These are phyloP conservation scores for Hyaloperonospora brassicae DNA, from an alignment of 352 stramenopile genomes.

Conservation along the genomic window DNA sequence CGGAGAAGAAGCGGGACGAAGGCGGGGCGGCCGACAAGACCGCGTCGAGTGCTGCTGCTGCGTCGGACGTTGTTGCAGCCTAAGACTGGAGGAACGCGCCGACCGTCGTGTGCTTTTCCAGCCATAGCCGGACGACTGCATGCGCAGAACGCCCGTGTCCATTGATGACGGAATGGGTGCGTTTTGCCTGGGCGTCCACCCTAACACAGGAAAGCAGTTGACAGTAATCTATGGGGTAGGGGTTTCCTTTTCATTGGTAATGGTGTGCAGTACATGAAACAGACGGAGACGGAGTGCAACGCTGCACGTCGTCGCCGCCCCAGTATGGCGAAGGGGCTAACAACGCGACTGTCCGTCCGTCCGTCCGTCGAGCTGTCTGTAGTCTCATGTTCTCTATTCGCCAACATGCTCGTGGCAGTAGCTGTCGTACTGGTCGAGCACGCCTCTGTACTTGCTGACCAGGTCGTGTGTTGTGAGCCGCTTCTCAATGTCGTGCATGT, in stretches of 20 bases:
- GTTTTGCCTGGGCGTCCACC: no score
- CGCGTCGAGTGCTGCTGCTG: background rate
- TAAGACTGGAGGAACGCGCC: conserved; percentile 5
- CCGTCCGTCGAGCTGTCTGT: background rate
- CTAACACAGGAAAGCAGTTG: no score
- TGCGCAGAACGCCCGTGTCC: no score
- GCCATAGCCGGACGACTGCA: background rate
- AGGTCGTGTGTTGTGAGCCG: conserved; percentile 3
- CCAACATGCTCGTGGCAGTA: no score
- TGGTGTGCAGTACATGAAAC: no score
- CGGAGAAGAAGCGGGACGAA: conserved; percentile 2
- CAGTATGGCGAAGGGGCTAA: no score
- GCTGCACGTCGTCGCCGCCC: no score
- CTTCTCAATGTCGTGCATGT: conserved; percentile 14
- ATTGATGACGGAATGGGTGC: no score
- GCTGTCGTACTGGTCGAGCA: conserved; percentile 13
- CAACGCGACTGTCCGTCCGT: no score
- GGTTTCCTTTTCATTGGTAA: conserved; percentile 5
- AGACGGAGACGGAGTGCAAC: no score
- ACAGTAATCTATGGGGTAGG: conserved; percentile 12
- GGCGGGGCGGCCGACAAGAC: background rate
- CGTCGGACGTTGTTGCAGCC: conserved; percentile 9
- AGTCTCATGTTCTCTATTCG: no score
- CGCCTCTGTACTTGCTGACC: conserved; percentile 8
- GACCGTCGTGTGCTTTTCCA: background rate